Percentiles rank a stretch among this genome's conserved stretches.
phyloP scores from a whole-genome alignment of 371 early-diverging fungal genomes.

The Vairimorpha ceranae region DNA sequence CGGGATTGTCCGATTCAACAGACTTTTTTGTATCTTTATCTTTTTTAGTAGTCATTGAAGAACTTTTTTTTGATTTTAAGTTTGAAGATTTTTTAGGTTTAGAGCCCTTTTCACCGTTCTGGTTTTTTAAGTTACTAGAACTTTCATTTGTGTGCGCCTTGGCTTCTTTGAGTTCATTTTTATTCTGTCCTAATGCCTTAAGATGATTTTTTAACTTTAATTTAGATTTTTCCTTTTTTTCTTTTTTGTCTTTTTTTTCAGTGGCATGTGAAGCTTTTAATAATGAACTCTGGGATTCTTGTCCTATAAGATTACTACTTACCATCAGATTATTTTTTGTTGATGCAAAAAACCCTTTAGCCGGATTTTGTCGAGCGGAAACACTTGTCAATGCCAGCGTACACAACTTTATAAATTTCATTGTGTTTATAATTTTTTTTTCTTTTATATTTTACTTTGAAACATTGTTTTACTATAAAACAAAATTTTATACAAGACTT shows the following conservation, averaged over 20 bases:
- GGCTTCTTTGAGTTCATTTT: background rate
- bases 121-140: too few species aligned
- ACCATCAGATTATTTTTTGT: background rate
- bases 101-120: background rate
- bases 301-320: background rate
- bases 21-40: constrained; percentile 1
- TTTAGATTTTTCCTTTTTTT: background rate
- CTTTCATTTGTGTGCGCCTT: background rate
- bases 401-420: background rate
- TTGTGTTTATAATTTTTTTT: constrained; percentile 6
- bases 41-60: background rate
- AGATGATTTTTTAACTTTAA: background rate
- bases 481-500: background rate
- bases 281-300: background rate
- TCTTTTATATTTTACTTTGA: constrained; percentile 9
- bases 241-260: background rate
- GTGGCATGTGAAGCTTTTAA: background rate
- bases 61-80: background rate
- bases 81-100: background rate
- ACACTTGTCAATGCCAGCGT: background rate
- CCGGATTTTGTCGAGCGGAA: background rate
- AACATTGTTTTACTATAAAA: constrained; percentile 12
- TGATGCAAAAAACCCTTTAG: background rate
- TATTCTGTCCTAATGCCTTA: background rate
- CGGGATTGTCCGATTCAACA: background rate